These are phyloP conservation scores for Saposhnikovia divaricata DNA, from an alignment of 129 eudicot species.

Conservation along the genomic window DNA sequence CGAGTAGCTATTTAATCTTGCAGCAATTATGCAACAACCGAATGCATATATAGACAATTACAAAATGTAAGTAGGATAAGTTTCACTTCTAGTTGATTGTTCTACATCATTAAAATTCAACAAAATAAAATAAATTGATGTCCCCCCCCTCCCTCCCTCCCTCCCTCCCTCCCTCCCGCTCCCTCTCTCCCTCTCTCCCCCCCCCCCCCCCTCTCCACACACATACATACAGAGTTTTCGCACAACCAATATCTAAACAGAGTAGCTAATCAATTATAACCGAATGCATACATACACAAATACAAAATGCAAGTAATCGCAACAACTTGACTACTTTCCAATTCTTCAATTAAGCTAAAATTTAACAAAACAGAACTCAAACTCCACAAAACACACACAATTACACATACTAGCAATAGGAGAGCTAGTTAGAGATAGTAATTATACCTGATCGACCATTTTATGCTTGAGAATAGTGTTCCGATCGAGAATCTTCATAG, in stretches of 20 bases:
- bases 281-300: not conserved
- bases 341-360: not conserved
- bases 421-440: too few relatives aligned
- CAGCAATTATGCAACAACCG: not conserved
- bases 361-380: not conserved
- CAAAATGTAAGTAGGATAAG: not conserved
- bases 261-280: not conserved
- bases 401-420: not conserved
- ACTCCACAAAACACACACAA: not conserved
- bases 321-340: too few relatives aligned
- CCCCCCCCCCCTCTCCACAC: too few relatives aligned
- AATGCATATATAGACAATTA: not conserved
- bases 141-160: too few relatives aligned
- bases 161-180: too few relatives aligned
- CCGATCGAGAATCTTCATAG: conserved; percentile 96
- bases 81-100: not conserved
- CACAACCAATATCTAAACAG: not conserved
- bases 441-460: conserved; percentile 88
- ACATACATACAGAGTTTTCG: too few relatives aligned
- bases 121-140: too few relatives aligned
- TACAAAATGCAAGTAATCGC: not conserved
- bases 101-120: too few relatives aligned
- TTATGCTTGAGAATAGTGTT: conserved; percentile 85
- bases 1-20: not conserved
- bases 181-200: too few relatives aligned